Evolutionary conservation across 495 filamentous ascomycete genomes (phyloP).

Genomic region (Glutinoglossum americanum): DNA sequence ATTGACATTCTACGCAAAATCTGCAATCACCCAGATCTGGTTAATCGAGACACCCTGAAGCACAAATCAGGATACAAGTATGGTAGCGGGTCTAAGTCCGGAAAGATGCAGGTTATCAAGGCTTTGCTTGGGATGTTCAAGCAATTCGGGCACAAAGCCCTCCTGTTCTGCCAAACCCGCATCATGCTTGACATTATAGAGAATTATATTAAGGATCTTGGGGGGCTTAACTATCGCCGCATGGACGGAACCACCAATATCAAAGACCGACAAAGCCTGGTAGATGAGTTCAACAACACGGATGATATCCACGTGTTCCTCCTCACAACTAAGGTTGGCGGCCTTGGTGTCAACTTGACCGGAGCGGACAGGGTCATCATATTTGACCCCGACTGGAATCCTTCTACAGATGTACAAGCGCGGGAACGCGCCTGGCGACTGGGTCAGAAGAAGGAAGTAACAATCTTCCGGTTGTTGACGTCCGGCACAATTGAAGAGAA

Average conservation of each 20-base stretch:
- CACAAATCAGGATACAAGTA: conserved; percentile 43
- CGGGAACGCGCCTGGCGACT: conserved; percentile 92
- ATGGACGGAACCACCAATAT: conserved; percentile 89
- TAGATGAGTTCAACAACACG: conserved; percentile 78
- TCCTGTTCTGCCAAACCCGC: conserved; percentile 74
- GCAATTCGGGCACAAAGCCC: conserved; percentile 64
- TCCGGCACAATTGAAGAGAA: conserved; percentile 96
- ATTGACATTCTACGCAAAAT: conserved; percentile 89
- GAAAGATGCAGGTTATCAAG: conserved; percentile 87
- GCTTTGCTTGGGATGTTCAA: conserved; percentile 73
- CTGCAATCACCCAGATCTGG: conserved; percentile 86
- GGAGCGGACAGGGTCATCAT: conserved; percentile 93
- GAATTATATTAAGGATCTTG: conserved; percentile 42
- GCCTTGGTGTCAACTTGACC: conserved; percentile 81
- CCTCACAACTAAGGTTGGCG: conserved; percentile 84
- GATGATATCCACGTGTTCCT: conserved; percentile 69
- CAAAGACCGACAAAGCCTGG: conserved; percentile 56
- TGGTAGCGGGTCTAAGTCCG: conserved; percentile 52
- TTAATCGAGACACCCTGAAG: conserved; percentile 38
- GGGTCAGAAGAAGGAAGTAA: conserved; percentile 83
- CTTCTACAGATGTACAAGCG: conserved; percentile 79
- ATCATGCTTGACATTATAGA: conserved; percentile 91
- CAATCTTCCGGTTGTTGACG: conserved; percentile 89
- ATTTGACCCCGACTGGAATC: conserved; percentile 96
- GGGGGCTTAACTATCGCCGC: conserved; percentile 54